Evolutionary conservation across 495 filamentous ascomycete genomes (phyloP).

Genomic region (Xylaria bambusicola): DNA sequence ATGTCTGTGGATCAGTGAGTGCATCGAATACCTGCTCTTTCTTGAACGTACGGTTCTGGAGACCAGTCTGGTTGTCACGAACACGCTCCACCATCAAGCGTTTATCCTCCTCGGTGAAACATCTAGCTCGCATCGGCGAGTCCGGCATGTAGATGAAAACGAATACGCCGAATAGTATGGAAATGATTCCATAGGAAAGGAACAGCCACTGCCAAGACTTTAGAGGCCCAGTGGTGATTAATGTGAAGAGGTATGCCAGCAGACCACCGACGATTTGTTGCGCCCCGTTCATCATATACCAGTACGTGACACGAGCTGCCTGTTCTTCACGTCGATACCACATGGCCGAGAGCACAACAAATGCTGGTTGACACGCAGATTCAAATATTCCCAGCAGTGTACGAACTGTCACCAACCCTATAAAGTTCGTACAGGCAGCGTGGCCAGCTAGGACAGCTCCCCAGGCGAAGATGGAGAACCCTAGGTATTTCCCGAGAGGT

Average conservation of each 20-base stretch:
- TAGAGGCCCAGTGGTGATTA: conserved; percentile 48
- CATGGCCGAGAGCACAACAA: conserved; percentile 66
- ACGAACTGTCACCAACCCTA: conserved; percentile 56
- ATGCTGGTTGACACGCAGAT: conserved; percentile 63
- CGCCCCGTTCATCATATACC: conserved; percentile 71
- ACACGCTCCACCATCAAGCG: conserved; percentile 60
- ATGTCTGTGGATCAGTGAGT: conserved; percentile 51
- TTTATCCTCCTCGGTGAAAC: conserved; percentile 58
- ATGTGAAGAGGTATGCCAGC: conserved; percentile 58
- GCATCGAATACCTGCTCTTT: conserved; percentile 49
- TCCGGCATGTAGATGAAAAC: conserved; percentile 64
- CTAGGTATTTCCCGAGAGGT: conserved; percentile 59
- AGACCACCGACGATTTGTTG: conserved; percentile 59
- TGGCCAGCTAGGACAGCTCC: conserved; percentile 58
- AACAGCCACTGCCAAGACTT: conserved; percentile 57
- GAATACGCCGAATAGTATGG: conserved; percentile 56
- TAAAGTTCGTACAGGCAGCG: conserved; percentile 59
- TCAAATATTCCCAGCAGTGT: conserved; percentile 70
- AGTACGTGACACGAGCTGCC: conserved; percentile 64
- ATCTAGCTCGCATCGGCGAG: conserved; percentile 62
- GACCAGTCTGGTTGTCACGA: conserved; percentile 62
- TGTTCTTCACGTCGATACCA: conserved; percentile 74
- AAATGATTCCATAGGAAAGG: conserved; percentile 55
- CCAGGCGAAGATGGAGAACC: conserved; percentile 64
- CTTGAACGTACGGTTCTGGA: conserved; percentile 62